Conservation (phyloP, 2,329 filamentous ascomycete genomes). For the Trichoderma polysporum region DNA sequence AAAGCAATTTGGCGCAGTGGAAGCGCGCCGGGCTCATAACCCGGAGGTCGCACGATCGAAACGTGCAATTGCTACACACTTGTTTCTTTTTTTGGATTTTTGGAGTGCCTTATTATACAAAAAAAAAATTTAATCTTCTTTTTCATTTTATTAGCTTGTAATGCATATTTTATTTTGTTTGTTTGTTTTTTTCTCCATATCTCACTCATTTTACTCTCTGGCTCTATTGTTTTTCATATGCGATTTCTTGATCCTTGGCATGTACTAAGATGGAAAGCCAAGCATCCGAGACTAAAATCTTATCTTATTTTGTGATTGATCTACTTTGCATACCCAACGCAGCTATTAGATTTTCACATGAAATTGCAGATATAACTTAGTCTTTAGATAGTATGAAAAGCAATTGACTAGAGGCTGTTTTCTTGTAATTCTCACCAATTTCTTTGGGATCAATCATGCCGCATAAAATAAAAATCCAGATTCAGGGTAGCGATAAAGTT, state of each 20-base stretch:
- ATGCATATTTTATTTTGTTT: background rate
- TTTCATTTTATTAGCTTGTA: background rate
- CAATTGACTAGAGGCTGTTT: too few relatives aligned
- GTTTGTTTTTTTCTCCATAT: background rate
- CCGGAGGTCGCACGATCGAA: slow-evolving; percentile 34
- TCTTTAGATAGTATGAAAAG: background rate
- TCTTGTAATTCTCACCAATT: too few relatives aligned
- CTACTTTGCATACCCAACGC: background rate
- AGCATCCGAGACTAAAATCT: too few relatives aligned
- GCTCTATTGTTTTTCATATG: background rate
- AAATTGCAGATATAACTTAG: background rate
- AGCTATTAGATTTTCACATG: background rate
- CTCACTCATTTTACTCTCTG: too few relatives aligned
- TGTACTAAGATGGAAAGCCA: too few relatives aligned
- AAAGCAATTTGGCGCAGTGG: slow-evolving; percentile 34
- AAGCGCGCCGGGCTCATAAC: slow-evolving; percentile 33
- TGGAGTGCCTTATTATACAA: background rate
- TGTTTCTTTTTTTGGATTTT: slow-evolving; percentile 9
- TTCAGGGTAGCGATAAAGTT: slow-evolving; percentile 1
- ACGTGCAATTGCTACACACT: slow-evolving; percentile 33
- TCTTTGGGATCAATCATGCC: too few relatives aligned
- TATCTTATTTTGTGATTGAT: background rate
- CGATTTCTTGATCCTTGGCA: background rate
- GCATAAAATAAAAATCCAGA: too few relatives aligned
- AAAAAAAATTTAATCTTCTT: background rate